phyloP scores from a whole-genome alignment of 371 early-diverging fungal genomes.

The Coemansia sp. region DNA sequence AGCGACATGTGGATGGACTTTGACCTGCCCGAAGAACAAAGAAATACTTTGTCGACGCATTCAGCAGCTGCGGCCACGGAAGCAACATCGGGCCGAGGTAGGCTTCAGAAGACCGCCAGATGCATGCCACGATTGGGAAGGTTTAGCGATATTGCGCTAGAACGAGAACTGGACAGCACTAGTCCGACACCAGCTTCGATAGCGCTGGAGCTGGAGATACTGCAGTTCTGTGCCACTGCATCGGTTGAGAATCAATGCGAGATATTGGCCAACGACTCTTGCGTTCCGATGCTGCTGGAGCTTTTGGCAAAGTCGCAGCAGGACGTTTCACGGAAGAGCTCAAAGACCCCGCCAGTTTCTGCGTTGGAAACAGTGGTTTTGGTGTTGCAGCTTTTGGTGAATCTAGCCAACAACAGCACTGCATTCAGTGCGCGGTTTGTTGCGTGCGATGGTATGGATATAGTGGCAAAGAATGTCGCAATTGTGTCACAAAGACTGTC shows the following conservation, averaged over 20 bases:
- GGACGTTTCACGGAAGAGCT: background rate
- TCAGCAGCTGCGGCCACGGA: background rate
- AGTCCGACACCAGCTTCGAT: conserved; percentile 28
- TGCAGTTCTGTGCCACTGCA: conserved; percentile 45
- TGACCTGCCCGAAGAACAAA: conserved; percentile 41
- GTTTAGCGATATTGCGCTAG: background rate
- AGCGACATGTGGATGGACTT: conserved; percentile 49
- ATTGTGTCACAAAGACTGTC: conserved; percentile 30
- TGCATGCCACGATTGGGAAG: background rate
- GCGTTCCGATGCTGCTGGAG: conserved; percentile 25
- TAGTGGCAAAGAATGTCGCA: conserved; percentile 40
- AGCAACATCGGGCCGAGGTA: background rate
- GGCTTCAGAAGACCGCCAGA: background rate
- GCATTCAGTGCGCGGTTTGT: conserved; percentile 38
- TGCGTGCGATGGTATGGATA: conserved; percentile 26
- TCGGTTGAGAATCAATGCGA: conserved; percentile 37
- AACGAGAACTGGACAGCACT: conserved; percentile 12
- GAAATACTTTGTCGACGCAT: background rate
- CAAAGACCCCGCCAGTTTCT: background rate
- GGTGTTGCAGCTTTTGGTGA: conserved; percentile 42
- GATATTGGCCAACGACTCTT: conserved; percentile 17
- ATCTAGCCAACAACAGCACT: conserved; percentile 44
- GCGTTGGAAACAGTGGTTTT: conserved; percentile 34
- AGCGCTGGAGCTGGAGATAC: conserved; percentile 36
- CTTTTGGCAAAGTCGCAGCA: conserved; percentile 39